Evolutionary conservation across 345 rosid species (phyloP), one percentile per base, ranked within the genome.

Genomic region (Lagerstroemia speciosa): DNA sequence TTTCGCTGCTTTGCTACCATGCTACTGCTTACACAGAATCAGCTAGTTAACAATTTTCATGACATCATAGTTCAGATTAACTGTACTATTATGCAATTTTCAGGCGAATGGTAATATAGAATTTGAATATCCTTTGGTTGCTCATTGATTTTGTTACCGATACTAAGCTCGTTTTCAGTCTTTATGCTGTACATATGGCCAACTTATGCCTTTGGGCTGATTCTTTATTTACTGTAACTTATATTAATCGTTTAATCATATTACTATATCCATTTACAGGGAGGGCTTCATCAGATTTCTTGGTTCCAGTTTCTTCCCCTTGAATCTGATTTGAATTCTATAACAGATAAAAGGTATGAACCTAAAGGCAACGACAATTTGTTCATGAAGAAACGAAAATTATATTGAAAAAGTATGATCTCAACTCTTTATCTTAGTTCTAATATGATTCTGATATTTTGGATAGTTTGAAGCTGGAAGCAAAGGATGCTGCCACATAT

Each of bases 221-320:
- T 33, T 9, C 40, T 50, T 37, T 37, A 30, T 34, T 30, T 50
- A 27, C 48, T 2, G 37, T 20, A 37, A 65, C 33, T 46, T 22
- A 45, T 27, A 3, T 46, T 45, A 26, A 43, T 36, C 31, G 33
- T 12, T 67, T 67, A 30, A 20, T 58, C 24, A 45, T 45, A 20
- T 20, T 16, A 40, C 17, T 55, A 46, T 45, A 9, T 65, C 45
- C 50, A 53, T 45, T 24, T 34, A 43, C 87, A 94, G 99, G 93
- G 95, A 58, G 93, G 95, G 82, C 84, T 91, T 67, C 89, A 87
- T 68, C 89, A 85, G 29, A 75, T 91, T 43, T 89, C 99, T 22
- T 94, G 99, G 99, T 94, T 94, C 82, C 99, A 94, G 84, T 89
- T 89, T 77, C 91, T 88, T 69, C 99, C 97, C 5, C 78, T 78